Evolutionary conservation across 2,329 filamentous ascomycete species (phyloP).

Genomic region (Stagonosporopsis cucurbitacearum): DNA sequence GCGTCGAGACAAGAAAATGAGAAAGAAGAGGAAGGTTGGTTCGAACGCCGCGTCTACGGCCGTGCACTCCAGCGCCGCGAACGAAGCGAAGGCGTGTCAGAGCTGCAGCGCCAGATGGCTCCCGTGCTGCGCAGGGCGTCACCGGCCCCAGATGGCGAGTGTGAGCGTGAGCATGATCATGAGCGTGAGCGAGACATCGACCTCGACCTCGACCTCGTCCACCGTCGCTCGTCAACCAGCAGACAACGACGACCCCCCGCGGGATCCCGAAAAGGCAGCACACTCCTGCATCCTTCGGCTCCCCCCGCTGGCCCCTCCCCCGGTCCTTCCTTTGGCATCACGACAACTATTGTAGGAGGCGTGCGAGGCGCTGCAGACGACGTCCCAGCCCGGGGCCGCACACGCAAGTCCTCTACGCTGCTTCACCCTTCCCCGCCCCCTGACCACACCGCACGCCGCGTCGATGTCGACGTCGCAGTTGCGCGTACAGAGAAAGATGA

Average conservation of each 20-base stretch:
- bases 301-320: not conserved
- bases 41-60: constrained; percentile 2
- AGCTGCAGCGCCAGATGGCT: constrained; percentile 12
- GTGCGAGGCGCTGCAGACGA: too few relatives aligned
- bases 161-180: too few relatives aligned
- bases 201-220: too few relatives aligned
- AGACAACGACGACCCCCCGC: not conserved
- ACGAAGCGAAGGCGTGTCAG: not conserved
- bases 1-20: not conserved
- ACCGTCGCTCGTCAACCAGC: not conserved
- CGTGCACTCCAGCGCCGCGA: not conserved
- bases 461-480: too few relatives aligned
- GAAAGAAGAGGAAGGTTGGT: not conserved
- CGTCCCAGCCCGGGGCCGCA: not conserved
- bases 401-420: not conserved
- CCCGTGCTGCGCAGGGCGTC: constrained; percentile 12
- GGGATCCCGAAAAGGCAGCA: not conserved
- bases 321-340: constrained; percentile 1
- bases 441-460: not conserved
- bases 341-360: too few relatives aligned
- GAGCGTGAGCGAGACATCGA: too few relatives aligned
- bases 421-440: not conserved
- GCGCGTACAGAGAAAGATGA: too few relatives aligned
- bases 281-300: constrained; percentile 4
- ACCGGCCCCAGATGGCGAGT: not conserved